Conservation (phyloP, 2,329 filamentous ascomycete species). For the Helminthosporium solani region DNA sequence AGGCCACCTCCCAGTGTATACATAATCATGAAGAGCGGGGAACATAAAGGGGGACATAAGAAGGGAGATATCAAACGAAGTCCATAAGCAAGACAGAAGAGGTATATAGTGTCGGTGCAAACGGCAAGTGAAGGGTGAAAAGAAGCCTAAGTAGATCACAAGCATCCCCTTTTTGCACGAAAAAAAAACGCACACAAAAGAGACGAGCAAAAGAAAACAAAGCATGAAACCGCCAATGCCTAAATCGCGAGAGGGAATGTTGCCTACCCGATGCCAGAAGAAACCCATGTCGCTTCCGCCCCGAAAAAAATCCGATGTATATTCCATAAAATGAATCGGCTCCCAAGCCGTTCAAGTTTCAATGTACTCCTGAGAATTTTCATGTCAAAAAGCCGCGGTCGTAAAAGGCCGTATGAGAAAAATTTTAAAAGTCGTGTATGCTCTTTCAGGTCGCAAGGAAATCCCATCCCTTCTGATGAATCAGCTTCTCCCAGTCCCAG, state of each 20-base stretch:
- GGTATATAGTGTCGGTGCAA: background rate
- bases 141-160: slow-evolving; percentile 6
- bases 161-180: slow-evolving; percentile 1
- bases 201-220: background rate
- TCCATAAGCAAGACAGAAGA: background rate
- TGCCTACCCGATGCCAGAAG: slow-evolving; percentile 20
- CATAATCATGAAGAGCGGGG: background rate
- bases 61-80: too few relatives aligned
- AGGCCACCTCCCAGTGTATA: background rate
- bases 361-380: background rate
- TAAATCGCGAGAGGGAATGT: slow-evolving; percentile 7
- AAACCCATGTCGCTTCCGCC: background rate
- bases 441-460: slow-evolving; percentile 57
- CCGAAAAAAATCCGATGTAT: too few relatives aligned
- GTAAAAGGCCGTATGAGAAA: background rate
- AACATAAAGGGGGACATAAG: background rate
- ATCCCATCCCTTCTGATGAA: slow-evolving; percentile 59
- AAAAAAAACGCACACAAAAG: background rate
- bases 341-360: background rate
- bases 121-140: slow-evolving; percentile 2
- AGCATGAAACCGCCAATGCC: slow-evolving; percentile 11
- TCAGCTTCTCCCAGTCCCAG: slow-evolving; percentile 66
- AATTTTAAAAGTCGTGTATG: slow-evolving; percentile 1
- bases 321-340: too few relatives aligned
- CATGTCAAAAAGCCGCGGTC: background rate